Evolutionary conservation across 257 asterid species (phyloP).

Genomic region (Euphrasia confusa): DNA sequence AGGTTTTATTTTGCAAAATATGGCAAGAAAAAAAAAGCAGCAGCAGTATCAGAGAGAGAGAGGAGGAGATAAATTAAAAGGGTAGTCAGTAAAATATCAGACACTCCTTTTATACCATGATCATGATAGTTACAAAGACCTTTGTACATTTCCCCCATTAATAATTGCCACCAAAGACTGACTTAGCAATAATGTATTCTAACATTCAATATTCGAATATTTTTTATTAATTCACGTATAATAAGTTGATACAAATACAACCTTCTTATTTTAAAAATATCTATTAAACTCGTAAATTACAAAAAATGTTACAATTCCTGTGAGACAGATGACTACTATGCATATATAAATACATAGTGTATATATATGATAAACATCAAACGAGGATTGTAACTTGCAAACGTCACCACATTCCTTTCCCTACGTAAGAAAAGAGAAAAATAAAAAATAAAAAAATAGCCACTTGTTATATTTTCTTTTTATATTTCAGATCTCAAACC

Average conservation of each 20-base stretch:
- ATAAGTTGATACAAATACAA: too few species aligned
- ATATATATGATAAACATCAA: constrained; percentile 7
- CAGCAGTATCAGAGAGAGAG: constrained; percentile 19
- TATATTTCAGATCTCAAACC: not conserved
- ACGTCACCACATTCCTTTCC: constrained; percentile 31
- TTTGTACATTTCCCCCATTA: constrained; percentile 30
- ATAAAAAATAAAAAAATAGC: not conserved
- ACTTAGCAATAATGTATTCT: too few species aligned
- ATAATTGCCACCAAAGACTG: too few species aligned
- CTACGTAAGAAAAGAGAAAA: constrained; percentile 28
- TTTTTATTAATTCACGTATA: too few species aligned
- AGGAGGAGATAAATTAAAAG: not conserved
- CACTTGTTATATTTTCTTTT: not conserved
- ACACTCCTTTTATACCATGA: constrained; percentile 28
- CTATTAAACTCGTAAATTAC: too few species aligned
- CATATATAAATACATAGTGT: too few species aligned
- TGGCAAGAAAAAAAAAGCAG: constrained; percentile 28
- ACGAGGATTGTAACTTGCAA: not conserved
- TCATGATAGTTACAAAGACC: constrained; percentile 41
- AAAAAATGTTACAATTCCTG: too few species aligned
- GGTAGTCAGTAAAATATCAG: constrained; percentile 28
- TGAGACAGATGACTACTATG: too few species aligned
- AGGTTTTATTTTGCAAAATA: constrained; percentile 44
- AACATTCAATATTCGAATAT: too few species aligned
- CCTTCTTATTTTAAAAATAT: too few species aligned